phyloP scores from a whole-genome alignment of 2,329 filamentous ascomycete species.

The Neofusicoccum kwambonambiense region DNA sequence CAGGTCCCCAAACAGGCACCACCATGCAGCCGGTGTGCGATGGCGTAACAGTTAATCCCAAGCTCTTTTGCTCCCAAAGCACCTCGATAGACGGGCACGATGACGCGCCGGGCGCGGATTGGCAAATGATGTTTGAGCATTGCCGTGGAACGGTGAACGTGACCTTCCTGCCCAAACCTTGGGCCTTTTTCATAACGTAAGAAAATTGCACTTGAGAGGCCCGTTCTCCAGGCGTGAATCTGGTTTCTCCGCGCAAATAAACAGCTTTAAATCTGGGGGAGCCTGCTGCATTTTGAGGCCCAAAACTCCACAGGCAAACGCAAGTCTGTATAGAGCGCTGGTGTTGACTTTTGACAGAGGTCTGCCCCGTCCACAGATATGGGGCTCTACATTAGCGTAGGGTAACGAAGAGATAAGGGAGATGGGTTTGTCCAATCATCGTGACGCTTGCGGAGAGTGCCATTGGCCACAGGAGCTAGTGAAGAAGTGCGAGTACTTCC shows the following conservation, averaged over 20 bases:
- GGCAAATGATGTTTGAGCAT: neutral
- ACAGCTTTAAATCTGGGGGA: neutral
- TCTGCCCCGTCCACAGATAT: neutral
- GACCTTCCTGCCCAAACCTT: neutral
- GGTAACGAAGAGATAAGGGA: constrained; percentile 5
- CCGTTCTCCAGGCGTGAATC: neutral
- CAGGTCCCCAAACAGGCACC: neutral
- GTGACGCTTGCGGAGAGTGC: neutral
- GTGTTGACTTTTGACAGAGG: constrained; percentile 6
- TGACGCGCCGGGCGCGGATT: neutral
- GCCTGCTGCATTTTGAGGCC: neutral
- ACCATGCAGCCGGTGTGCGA: neutral
- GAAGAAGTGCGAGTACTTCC: neutral
- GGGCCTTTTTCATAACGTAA: constrained; percentile 18
- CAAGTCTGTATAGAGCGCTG: neutral
- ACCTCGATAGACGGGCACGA: neutral
- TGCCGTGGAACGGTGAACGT: neutral
- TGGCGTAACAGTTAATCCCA: neutral
- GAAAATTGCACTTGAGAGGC: neutral
- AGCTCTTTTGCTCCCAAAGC: neutral
- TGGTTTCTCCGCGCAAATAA: constrained; percentile 13
- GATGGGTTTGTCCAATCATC: constrained; percentile 3
- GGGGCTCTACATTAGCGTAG: neutral
- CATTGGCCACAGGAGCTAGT: neutral
- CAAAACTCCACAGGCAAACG: neutral